A percentile compares a stretch with the other conserved stretches of the same genome.
Conservation (phyloP, 495 filamentous ascomycete genomes). For the Ascobolus immersus region DNA sequence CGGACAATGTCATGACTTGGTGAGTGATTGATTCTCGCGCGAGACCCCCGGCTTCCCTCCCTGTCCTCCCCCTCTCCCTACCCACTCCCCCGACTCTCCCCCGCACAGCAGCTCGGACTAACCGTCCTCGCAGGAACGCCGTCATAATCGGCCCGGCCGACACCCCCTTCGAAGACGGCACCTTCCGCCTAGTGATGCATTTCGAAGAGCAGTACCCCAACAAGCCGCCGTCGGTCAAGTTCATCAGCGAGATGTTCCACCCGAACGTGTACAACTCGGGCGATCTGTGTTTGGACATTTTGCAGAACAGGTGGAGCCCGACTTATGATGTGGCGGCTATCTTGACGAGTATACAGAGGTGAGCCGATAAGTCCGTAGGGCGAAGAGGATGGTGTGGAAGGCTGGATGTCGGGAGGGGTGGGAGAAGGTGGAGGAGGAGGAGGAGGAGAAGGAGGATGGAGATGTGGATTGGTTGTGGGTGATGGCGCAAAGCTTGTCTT, state of each 20-base stretch:
- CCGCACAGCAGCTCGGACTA: constrained; percentile 3
- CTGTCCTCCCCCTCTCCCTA: constrained; percentile 1
- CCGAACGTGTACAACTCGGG: constrained; percentile 95
- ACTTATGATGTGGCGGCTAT: constrained; percentile 97
- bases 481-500: not conserved
- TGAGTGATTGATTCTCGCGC: constrained; percentile 20
- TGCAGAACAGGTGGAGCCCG: constrained; percentile 96
- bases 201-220: constrained; percentile 98
- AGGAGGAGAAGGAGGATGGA: too few species aligned
- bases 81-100: not conserved
- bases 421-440: too few species aligned
- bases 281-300: constrained; percentile 85
- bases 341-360: constrained; percentile 95
- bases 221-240: constrained; percentile 91
- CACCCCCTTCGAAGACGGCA: constrained; percentile 95
- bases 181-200: constrained; percentile 92
- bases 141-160: constrained; percentile 96
- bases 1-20: constrained; percentile 99
- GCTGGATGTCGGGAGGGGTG: too few species aligned
- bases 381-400: not conserved
- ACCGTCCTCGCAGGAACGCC: constrained; percentile 47
- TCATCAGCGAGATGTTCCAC: constrained; percentile 97
- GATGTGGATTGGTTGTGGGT: too few species aligned
- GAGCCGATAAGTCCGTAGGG: constrained; percentile 6
- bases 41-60: not conserved